Evolutionary conservation across 2,329 filamentous ascomycete species (phyloP), one percentile per base, ranked within the genome.

Genomic region (Exophiala sp.): DNA sequence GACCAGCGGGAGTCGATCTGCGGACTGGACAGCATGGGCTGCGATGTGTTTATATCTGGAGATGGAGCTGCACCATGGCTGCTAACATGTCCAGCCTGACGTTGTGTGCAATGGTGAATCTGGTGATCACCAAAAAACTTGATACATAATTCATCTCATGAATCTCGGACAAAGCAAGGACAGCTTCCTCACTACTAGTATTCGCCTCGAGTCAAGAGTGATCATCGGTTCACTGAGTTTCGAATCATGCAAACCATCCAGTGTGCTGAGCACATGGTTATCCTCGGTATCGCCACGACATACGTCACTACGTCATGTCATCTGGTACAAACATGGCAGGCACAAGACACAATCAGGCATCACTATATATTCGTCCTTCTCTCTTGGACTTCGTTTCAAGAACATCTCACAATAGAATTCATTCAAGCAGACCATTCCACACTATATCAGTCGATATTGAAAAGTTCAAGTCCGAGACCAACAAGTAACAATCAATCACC

Each of bases 1-100:
- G 5, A 29, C 7, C 7, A 8, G 24, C 24, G 24, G 24, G 24
- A 29, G 24, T 29, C 18, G 7, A 21, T 32, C 7, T 5, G 33
- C 12, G 33, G 12, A 45, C 12, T 11, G 42, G 10, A 18, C 8
- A 36, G 20, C 14, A 3, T n/a, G 20, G 40, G 33, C 21, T 16
- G 45, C 18, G 10, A 21, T 33, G 29, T 18, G 45, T 29, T 12
- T 34, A 12, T 18, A 29, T 11, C 5, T 11, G 32, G 20, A 32
- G 12, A 29, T 20, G 33, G 44, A 48, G 39, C 34, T 40, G 51
- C 29, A 29, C 7, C 14, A 47, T 40, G 58, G 60, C 60, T 63
- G 61, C 59, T 63, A 63, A 63, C 61, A 50, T 63, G 61, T 54
- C 57, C 61, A 63, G 60, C 57, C 52, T 47, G 6, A 29, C 36